Evolutionary conservation across 192 early-diverging fungal species (phyloP), one percentile per base, ranked within the genome.

Genomic region (Podila epicladia): DNA sequence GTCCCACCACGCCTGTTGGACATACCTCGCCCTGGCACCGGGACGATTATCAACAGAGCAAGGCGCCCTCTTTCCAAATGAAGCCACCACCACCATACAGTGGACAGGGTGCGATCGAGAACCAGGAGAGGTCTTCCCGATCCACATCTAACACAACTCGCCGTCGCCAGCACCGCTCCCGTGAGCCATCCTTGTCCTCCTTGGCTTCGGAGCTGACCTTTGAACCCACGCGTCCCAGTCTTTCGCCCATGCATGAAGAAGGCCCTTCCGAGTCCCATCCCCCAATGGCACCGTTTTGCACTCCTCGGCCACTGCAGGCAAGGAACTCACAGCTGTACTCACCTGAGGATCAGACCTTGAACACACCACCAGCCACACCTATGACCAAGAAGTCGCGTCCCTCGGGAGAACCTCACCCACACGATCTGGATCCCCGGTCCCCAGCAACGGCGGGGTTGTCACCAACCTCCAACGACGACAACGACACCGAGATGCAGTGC

Each of bases 171-270:
- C 71, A 80, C 48, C 71, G 77, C 1, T 80, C 77, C 1, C 65
- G 77, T 0, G 77, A 80, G 57, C 77, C 71, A 19, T 80, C 77
- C 19, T 49, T 80, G 13, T 80, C 77, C 4, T 65, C 67, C 0
- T 41, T 80, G 11, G 77, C 77, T 6, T 80, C 77, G 0, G 77
- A 80, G 57, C 17, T 80, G 55, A 73, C 77, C 4, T 80, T 80
- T 55, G 77, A 80, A 35, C 77, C 77, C 11, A 79, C 69, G 9
- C 29, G 62, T 17, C 37, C 71, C 5, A 73, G 71, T 55, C 35
- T 80, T n/a, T 80, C 77, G 12, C 71, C 77, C 0, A 80, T 80
- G 77, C 31, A 24, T 7, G 77, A 80, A 33, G 71, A 80, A 24
- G 1, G 13, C 3, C 22, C 37, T 11, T 49, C 19, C 29, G 59